Evolutionary conservation across 495 filamentous ascomycete genomes (phyloP).

Genomic region (Neurospora sp.): DNA sequence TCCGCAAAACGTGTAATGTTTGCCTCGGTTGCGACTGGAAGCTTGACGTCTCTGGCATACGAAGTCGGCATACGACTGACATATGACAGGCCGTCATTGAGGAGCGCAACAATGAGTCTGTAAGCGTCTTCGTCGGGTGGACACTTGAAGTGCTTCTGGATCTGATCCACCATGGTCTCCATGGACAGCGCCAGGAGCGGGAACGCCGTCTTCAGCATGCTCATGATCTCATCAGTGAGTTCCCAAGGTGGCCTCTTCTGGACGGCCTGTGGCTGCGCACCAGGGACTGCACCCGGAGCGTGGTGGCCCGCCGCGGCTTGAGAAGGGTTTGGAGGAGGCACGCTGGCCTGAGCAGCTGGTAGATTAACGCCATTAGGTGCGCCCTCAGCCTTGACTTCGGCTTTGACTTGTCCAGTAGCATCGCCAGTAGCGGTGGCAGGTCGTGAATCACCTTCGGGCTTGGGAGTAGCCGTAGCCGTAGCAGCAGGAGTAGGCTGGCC

Average conservation of each 20-base stretch:
- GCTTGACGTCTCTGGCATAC: constrained; percentile 83
- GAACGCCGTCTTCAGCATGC: constrained; percentile 88
- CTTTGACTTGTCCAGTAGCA: constrained; percentile 26
- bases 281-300: constrained; percentile 15
- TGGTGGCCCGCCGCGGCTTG: constrained; percentile 14
- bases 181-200: constrained; percentile 92
- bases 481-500: background rate
- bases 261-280: constrained; percentile 18
- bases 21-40: constrained; percentile 80
- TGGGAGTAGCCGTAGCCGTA: constrained; percentile 11
- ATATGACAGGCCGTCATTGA: constrained; percentile 87
- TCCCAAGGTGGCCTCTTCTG: constrained; percentile 85
- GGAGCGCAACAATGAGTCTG: constrained; percentile 87
- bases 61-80: constrained; percentile 75
- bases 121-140: constrained; percentile 98
- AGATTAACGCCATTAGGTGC: constrained; percentile 6
- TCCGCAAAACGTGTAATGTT: constrained; percentile 97
- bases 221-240: constrained; percentile 88
- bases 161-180: constrained; percentile 99
- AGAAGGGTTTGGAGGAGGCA: constrained; percentile 6
- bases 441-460: constrained; percentile 27
- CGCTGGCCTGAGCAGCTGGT: constrained; percentile 6
- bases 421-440: constrained; percentile 42
- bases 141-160: constrained; percentile 96
- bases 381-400: constrained; percentile 30